phyloP scores from a whole-genome alignment of 1,139 yeast genomes.

The Hyphopichia khmerensis region DNA sequence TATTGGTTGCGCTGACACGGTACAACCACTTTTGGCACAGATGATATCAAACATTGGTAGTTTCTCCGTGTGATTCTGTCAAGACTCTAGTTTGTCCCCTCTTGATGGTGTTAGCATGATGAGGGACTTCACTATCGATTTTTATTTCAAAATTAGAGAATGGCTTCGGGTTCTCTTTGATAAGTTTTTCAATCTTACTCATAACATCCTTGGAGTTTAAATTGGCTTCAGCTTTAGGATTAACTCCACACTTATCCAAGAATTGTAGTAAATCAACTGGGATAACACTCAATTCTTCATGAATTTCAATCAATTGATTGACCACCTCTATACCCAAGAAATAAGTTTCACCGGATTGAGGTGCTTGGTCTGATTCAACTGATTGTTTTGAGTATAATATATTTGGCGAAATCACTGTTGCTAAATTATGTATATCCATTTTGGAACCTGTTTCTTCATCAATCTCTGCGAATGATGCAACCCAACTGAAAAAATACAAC shows the following conservation, averaged over 20 bases:
- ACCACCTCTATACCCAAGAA: slow-evolving; percentile 91
- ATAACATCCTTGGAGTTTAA: slow-evolving; percentile 39
- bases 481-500: slow-evolving; percentile 88
- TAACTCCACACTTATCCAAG: slow-evolving; percentile 35
- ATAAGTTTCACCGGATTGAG: slow-evolving; percentile 65
- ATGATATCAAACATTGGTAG: slow-evolving; percentile 7
- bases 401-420: slow-evolving; percentile 95
- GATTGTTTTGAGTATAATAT: slow-evolving; percentile 58
- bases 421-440: slow-evolving; percentile 94
- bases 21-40: too few relatives aligned
- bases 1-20: too few relatives aligned
- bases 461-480: slow-evolving; percentile 89
- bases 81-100: slow-evolving; percentile 35
- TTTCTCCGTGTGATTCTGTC: slow-evolving; percentile 30
- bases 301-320: slow-evolving; percentile 77
- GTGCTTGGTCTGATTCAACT: slow-evolving; percentile 20
- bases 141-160: slow-evolving; percentile 24
- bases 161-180: slow-evolving; percentile 2
- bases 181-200: slow-evolving; percentile 23
- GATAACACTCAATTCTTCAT: slow-evolving; percentile 75
- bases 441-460: slow-evolving; percentile 89
- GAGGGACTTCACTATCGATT: slow-evolving; percentile 15
- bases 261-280: slow-evolving; percentile 56
- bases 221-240: slow-evolving; percentile 5
- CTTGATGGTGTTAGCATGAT: slow-evolving; percentile 32